phyloP scores from a whole-genome alignment of 2,329 filamentous ascomycete genomes.

The Ophiobolus disseminans region DNA sequence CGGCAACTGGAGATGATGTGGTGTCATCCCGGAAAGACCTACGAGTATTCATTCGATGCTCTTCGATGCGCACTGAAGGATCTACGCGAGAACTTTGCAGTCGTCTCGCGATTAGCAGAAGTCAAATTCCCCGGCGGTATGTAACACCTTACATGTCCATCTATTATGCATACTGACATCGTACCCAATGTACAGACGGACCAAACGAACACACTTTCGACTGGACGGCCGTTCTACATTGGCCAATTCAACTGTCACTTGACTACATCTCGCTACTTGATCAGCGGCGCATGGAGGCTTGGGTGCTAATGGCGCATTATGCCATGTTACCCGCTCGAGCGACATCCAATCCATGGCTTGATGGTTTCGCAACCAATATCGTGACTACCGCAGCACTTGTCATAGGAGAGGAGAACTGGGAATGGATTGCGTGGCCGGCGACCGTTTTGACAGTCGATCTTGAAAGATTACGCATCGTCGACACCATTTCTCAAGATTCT shows the following conservation, averaged over 20 bases:
- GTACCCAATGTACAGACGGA: too few relatives aligned
- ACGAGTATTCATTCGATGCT: slow-evolving; percentile 34
- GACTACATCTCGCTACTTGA: slow-evolving; percentile 31
- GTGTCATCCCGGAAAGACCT: slow-evolving; percentile 24
- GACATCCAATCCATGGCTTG: slow-evolving; percentile 28
- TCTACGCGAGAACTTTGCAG: slow-evolving; percentile 28
- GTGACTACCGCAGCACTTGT: slow-evolving; percentile 31
- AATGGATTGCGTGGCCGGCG: slow-evolving; percentile 35
- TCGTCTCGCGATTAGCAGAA: slow-evolving; percentile 29
- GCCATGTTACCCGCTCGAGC: slow-evolving; percentile 28
- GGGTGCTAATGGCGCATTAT: slow-evolving; percentile 39
- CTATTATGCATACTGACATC: too few relatives aligned
- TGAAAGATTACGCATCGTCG: slow-evolving; percentile 11
- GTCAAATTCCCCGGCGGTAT: background rate
- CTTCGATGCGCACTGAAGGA: slow-evolving; percentile 21
- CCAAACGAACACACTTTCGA: slow-evolving; percentile 15
- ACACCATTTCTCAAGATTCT: too few relatives aligned
- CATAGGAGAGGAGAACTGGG: slow-evolving; percentile 28
- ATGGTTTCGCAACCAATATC: slow-evolving; percentile 24
- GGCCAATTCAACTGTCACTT: slow-evolving; percentile 19
- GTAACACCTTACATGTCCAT: too few relatives aligned
- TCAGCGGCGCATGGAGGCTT: slow-evolving; percentile 28
- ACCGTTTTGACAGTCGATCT: slow-evolving; percentile 24
- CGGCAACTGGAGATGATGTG: slow-evolving; percentile 28
- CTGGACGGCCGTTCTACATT: slow-evolving; percentile 29